Conservation (phyloP, 495 filamentous ascomycete species). For the Hypoxylon trugodes region DNA sequence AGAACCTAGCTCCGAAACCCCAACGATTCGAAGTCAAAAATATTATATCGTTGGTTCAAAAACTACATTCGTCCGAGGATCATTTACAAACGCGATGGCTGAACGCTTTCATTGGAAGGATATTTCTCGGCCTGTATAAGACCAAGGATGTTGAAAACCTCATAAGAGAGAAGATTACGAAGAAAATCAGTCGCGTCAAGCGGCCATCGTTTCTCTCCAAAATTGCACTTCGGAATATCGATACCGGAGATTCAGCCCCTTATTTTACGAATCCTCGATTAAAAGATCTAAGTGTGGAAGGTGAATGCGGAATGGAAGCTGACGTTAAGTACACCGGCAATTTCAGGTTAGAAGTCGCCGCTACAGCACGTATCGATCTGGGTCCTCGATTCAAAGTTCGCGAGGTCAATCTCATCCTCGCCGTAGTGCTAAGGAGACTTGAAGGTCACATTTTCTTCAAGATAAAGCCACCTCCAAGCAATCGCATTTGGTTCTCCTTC, state of each 20-base stretch:
- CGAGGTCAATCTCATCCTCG: constrained; percentile 88
- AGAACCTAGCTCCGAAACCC: constrained; percentile 70
- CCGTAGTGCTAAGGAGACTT: constrained; percentile 83
- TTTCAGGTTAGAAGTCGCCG: constrained; percentile 86
- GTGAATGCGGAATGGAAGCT: constrained; percentile 83
- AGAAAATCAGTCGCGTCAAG: constrained; percentile 94
- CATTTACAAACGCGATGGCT: constrained; percentile 93
- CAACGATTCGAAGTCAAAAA: constrained; percentile 84
- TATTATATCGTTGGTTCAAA: constrained; percentile 86
- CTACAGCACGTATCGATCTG: constrained; percentile 89
- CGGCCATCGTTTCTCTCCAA: constrained; percentile 88
- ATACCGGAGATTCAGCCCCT: constrained; percentile 87
- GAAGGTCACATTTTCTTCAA: constrained; percentile 85
- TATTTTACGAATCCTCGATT: constrained; percentile 89
- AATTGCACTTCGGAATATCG: constrained; percentile 79
- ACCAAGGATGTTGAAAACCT: constrained; percentile 81
- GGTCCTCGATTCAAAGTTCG: constrained; percentile 87
- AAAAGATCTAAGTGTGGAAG: constrained; percentile 89
- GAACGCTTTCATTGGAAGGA: constrained; percentile 85
- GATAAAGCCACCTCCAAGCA: constrained; percentile 94
- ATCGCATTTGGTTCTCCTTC: constrained; percentile 94
- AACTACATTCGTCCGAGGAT: constrained; percentile 90
- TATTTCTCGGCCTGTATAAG: constrained; percentile 88
- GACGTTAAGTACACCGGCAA: constrained; percentile 90
- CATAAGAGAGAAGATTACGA: constrained; percentile 85